Base-by-base conservation (phyloP, 257 asterid species). In the Capsicum chinense region DNA sequence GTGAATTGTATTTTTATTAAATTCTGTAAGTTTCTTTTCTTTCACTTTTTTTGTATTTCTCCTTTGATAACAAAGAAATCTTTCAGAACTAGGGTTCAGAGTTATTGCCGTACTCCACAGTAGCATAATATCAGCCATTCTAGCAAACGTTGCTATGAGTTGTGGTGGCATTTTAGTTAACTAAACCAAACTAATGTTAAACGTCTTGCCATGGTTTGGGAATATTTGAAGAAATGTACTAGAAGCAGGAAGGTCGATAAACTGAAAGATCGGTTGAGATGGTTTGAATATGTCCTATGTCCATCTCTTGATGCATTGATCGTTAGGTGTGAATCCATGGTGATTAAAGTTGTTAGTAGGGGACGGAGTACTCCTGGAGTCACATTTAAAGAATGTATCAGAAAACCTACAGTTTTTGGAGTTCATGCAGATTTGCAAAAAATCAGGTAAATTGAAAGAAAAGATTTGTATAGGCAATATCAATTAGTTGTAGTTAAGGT, bases 241-340 rank as follows among this genome's bases (percentile, higher is more conserved):
- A n/a, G 80, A 48, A 73, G 44, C 60, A 48, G 26, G 80, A 60
- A 48, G 39, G 47, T 8, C 33, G 44, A 74, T 74, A 74, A 73
- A 19, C 33, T 47, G 79, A 73, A 39, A 74, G 80, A 48, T 74
- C 19, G 42, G 3, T 10, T 47, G 80, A 74, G 80, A 74, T 74
- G 60, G 80, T 74, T 71, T 3, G 17, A n/a, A 48, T 21, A 50
- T 50, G 59, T 11, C 39, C 80, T 19, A 12, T 48, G 39, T 19
- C n/a, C 11, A 19, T 7, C 80, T 74, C n/a, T 76, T 52, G 63
- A 76, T 14, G 47, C 58, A 54, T 13, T 26, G 35, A 60, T 73
- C 4, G 37, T 15, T 73, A 73, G 80, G 80, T 73, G 19, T 19
- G 80, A 73, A 48, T 73, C 42, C 80, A 19, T 73, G 58, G 59